Evolutionary conservation across 2,329 filamentous ascomycete genomes (phyloP), one percentile per base, ranked within the genome.

Genomic region (Trichoderma sp.): DNA sequence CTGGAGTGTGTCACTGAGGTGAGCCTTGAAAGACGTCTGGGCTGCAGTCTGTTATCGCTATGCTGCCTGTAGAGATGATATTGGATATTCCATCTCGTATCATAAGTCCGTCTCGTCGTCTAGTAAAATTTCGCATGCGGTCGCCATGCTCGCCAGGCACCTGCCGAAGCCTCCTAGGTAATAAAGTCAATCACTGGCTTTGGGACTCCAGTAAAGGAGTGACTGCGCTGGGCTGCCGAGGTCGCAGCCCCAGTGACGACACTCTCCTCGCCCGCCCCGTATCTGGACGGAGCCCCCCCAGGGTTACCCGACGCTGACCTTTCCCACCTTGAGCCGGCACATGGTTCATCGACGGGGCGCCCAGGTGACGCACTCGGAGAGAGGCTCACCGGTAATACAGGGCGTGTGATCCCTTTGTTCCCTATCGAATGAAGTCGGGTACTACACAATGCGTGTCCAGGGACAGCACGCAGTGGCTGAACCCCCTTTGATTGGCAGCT

Each of bases 331-430:
- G n/a, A 55, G 51, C 43, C 44, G 43, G 61, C 61, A 63, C 61
- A 63, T 63, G 61, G 61, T 50, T 47, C 24, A n/a, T 47, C 34
- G n/a, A 21, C 19, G 26, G 26, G 12, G 30, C 24, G 43, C 60
- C 21, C 65, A 56, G 48, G 41, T 61, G 63, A 55, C 47, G 50
- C 45, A 34, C 44, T 21, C 34, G n/a, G n/a, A 41, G n/a, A 41
- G 19, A 51, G 41, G 10, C 19, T 24, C 28, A 47, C 14, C 21
- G 44, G 56, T 59, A 47, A 47, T 47, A 26, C 26, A 26, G 30
- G 12, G 57, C 57, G 57, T 60, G 59, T 63, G 59, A 63, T 63
- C 50, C 3, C 59, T 52, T 52, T 52, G 48, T 52, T 7, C 14
- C 30, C 26, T 19, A 39, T 7, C 2, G 9, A 34, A 7, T 28